Evolutionary conservation across 345 rosid genomes (phyloP).

Genomic region (Citrus cavaleriei): DNA sequence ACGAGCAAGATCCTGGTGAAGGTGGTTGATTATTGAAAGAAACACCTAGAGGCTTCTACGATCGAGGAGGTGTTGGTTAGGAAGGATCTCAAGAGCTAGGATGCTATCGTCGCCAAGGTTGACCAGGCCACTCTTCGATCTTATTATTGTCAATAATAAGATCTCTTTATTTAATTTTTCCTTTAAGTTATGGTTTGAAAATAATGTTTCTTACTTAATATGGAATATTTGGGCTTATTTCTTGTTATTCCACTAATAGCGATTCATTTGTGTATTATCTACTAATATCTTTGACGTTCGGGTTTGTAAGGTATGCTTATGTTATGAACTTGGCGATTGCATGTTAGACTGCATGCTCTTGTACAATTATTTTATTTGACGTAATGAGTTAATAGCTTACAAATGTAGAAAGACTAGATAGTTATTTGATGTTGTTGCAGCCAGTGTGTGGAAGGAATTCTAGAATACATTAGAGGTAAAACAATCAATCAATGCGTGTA

Average conservation of each 20-base stretch:
- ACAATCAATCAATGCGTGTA: no score
- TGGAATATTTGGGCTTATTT: neutral
- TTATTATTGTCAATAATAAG: slow-evolving; percentile 31
- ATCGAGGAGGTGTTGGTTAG: slow-evolving; percentile 19
- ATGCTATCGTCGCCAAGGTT: slow-evolving; percentile 48
- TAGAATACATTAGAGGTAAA: no score
- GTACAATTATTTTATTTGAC: neutral
- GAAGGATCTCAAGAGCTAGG: slow-evolving; percentile 44
- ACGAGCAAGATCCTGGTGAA: slow-evolving; percentile 65
- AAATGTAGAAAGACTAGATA: neutral
- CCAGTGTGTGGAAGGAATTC: no score
- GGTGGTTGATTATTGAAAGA: slow-evolving; percentile 76
- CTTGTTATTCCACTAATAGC: neutral
- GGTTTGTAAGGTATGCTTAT: neutral
- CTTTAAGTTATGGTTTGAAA: neutral
- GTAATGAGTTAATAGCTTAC: neutral
- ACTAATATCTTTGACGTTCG: neutral
- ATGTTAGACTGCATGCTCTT: neutral
- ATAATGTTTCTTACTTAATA: neutral
- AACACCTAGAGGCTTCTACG: slow-evolving; percentile 46
- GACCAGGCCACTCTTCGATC: slow-evolving; percentile 47
- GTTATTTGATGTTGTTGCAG: neutral
- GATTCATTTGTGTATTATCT: neutral
- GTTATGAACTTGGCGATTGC: neutral
- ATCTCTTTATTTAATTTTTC: neutral